Base-by-base conservation (phyloP, 1,284 basidiomycete species). In the Leccinum griseonigrum region DNA sequence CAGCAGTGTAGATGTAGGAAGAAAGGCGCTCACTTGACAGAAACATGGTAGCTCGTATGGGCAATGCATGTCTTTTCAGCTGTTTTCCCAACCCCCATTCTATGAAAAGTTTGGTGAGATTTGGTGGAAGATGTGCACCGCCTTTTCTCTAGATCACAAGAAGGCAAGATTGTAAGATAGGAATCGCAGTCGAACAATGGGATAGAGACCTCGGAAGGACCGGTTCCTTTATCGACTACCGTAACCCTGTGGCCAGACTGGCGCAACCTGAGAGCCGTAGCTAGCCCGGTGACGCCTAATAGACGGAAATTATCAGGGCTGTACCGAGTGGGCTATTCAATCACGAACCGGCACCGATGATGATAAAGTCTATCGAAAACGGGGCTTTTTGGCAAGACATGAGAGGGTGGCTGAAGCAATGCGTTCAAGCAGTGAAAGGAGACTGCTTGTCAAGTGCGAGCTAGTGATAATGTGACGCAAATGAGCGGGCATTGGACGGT, bases 121-220 rank as follows among this genome's bases (percentile, higher is more conserved):
- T 85, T 0, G 84, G 83, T 28, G 83, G 79, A 9, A 84, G 71
- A 26, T 83, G 79, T n/a, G 81, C 74, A 4, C 81, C 81, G 16
- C 75, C 79, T 7, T 73, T 70, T 34, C 72, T 70, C 69, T 78
- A 40, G 6, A 51, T 31, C 7, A 8, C 34, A 28, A 46, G 28
- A 26, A 22, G 2, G 26, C 34, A 8, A 14, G 10, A 53, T 32
- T 4, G 46, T 59, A n/a, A 59, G 36, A 38, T 6, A 31, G 4
- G 55, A 11, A 43, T 5, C n/a, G 29, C 14, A 14, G 40, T 16
- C 53, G 26, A 22, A 40, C 2, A 51, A 48, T 18, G 29, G 18
- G 16, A 40, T 1, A 22, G 43, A 13, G 18, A 73, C 71, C 57
- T 73, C 65, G 13, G 59, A 60, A 8, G 74, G 71, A 31, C 74